Evolutionary conservation across 1,284 basidiomycete species (phyloP).

Genomic region (Trichosporon sp.): DNA sequence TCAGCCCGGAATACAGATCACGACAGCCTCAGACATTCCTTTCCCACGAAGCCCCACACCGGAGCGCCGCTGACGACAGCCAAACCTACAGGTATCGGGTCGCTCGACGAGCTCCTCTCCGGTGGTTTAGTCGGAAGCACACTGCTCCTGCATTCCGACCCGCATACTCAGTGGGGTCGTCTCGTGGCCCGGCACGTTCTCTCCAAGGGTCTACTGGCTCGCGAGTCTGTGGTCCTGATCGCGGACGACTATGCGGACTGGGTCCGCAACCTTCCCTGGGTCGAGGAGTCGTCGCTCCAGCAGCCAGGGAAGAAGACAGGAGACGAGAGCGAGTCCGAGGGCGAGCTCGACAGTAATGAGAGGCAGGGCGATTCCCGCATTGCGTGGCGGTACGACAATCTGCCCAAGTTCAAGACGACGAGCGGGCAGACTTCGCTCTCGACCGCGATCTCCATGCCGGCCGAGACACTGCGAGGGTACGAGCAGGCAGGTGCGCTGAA

Average conservation of each 20-base stretch:
- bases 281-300: constrained; percentile 46
- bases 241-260: constrained; percentile 63
- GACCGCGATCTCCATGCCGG: background rate
- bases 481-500: background rate
- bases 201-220: constrained; percentile 76
- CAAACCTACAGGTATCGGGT: constrained; percentile 80
- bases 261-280: constrained; percentile 78
- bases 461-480: background rate
- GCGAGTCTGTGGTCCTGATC: constrained; percentile 71
- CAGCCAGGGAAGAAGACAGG: constrained; percentile 37
- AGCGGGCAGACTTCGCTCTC: background rate
- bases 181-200: constrained; percentile 85
- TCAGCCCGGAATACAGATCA: too few species aligned
- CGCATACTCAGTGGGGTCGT: constrained; percentile 80
- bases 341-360: constrained; percentile 59
- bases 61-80: background rate
- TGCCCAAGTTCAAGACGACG: constrained; percentile 71
- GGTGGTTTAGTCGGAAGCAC: constrained; percentile 83
- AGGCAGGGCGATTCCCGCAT: constrained; percentile 63
- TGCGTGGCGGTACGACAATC: constrained; percentile 91
- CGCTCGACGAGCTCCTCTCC: constrained; percentile 93
- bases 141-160: constrained; percentile 75
- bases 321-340: constrained; percentile 60
- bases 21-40: too few species aligned
- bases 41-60: too few species aligned